These are phyloP conservation scores for maize (Zea mays) DNA, from an alignment of 176 grass and related monocot genomes.

Conservation along the genomic window Zm-B73-REFERENCE-NAM-5.0 NC_050105.1:7372001-7372500, in stretches of 20 bases:
- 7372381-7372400: conserved; percentile 60
- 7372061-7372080: conserved; percentile 68
- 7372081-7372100: conserved; percentile 87
- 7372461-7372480: conserved; percentile 13
- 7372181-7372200: not conserved
- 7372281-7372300: not conserved
- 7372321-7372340: conserved; percentile 18
- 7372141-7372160: not conserved
- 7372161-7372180: not conserved
- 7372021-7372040: conserved; percentile 93
- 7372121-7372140: conserved; percentile 41
- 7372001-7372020: conserved; percentile 51
- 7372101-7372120: conserved; percentile 71
- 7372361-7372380: conserved; percentile 72
- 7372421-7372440: conserved; percentile 39
- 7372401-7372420: conserved; percentile 66
- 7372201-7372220: not conserved
- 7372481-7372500: conserved; percentile 61
- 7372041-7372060: conserved; percentile 86
- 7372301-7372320: not conserved
- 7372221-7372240: not conserved
- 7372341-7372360: conserved; percentile 69
- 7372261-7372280: not conserved
- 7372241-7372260: not conserved
- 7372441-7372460: not conserved